Evolutionary conservation across 768 basidiomycete genomes (phyloP).

Genomic region (Neoboletus subvelutipes): DNA sequence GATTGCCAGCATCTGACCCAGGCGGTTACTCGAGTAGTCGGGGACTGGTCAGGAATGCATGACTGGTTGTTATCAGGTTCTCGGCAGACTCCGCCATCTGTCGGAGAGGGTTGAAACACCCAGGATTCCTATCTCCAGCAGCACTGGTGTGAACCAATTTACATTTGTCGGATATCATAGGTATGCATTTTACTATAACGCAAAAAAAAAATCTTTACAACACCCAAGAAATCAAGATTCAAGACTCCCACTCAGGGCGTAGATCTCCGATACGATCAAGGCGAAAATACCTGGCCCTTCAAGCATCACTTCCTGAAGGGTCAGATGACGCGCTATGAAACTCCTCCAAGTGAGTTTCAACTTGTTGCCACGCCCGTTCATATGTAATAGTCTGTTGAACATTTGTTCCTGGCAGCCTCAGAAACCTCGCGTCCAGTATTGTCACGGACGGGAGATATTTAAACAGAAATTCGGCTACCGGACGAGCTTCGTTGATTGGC

Average conservation of each 20-base stretch:
- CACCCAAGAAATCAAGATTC: not conserved
- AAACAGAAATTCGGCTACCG: conserved; percentile 14
- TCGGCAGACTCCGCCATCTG: too few species aligned
- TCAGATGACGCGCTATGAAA: not conserved
- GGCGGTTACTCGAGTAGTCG: too few species aligned
- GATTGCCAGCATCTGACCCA: too few species aligned
- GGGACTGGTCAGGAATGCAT: too few species aligned
- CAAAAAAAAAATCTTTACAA: not conserved
- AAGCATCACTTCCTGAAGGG: not conserved
- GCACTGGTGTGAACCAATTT: too few species aligned
- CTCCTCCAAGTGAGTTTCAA: not conserved
- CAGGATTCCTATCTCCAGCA: too few species aligned
- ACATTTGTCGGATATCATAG: too few species aligned
- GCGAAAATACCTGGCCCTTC: not conserved
- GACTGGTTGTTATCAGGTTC: too few species aligned
- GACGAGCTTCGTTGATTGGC: conserved; percentile 5
- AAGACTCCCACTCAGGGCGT: not conserved
- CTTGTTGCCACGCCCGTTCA: not conserved
- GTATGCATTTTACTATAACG: not conserved
- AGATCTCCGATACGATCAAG: not conserved
- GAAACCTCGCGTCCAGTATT: not conserved
- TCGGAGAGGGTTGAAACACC: too few species aligned
- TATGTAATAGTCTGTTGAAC: not conserved
- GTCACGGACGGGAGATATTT: conserved; percentile 4
- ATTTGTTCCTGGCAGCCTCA: not conserved